Evolutionary conservation across 2,329 filamentous ascomycete species (phyloP).

Genomic region (Cercospora nicotianae): DNA sequence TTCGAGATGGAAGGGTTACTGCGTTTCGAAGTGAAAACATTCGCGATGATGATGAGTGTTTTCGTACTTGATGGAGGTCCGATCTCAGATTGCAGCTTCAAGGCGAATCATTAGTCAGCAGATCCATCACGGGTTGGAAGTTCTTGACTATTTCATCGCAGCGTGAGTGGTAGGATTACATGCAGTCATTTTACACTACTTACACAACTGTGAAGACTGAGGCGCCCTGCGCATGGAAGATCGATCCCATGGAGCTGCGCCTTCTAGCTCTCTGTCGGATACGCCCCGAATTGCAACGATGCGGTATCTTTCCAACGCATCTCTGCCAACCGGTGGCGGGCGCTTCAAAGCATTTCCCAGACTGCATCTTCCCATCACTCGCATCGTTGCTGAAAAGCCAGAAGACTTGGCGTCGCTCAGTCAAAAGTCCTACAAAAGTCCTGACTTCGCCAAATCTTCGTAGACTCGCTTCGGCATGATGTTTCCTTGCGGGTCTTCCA

Average conservation of each 20-base stretch:
- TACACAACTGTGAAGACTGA: neutral
- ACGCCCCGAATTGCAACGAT: neutral
- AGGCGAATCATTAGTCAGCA: neutral
- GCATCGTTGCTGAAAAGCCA: neutral
- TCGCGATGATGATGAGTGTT: neutral
- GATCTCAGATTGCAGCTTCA: neutral
- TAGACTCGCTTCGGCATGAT: conserved; percentile 99
- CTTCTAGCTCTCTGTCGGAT: neutral
- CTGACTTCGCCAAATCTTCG: conserved; percentile 89
- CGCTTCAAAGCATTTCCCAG: neutral
- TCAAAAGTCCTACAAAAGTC: conserved; percentile 61
- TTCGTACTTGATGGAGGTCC: neutral
- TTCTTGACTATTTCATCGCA: neutral
- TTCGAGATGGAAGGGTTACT: neutral
- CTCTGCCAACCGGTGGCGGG: neutral
- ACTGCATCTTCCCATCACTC: neutral
- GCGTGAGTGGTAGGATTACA: neutral
- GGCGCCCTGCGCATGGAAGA: neutral
- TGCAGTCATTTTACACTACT: conserved; percentile 6
- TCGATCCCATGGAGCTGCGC: neutral
- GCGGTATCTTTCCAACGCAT: neutral
- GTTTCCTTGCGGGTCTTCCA: conserved; percentile 97
- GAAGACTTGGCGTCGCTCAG: neutral
- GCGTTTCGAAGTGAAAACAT: neutral
- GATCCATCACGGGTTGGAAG: neutral